These are phyloP conservation scores for Geotrichum cucujoidarum DNA, from an alignment of 1,139 yeast species.

Conservation along the genomic window DNA sequence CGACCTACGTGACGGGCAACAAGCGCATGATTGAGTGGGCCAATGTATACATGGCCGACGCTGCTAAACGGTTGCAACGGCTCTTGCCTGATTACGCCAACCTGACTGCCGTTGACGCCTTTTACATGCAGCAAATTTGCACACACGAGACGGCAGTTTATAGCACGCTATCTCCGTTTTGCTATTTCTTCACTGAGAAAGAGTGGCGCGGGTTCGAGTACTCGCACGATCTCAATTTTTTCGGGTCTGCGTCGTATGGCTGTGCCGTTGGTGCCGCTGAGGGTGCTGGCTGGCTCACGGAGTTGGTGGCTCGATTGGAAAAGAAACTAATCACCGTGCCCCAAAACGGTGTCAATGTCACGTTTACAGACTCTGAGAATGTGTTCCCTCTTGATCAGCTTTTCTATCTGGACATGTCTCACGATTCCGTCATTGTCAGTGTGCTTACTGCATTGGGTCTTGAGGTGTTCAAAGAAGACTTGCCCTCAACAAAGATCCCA, in stretches of 20 bases:
- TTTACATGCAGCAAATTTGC: conserved; percentile 43
- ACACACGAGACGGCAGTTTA: conserved; percentile 48
- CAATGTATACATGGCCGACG: conserved; percentile 38
- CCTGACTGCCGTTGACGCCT: conserved; percentile 40
- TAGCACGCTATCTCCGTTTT: conserved; percentile 43
- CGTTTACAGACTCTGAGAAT: conserved; percentile 30
- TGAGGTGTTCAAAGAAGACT: conserved; percentile 35
- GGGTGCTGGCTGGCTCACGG: conserved; percentile 43
- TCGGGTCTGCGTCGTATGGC: conserved; percentile 39
- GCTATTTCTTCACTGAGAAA: conserved; percentile 45
- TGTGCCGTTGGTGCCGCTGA: conserved; percentile 40
- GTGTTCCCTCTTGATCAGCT: conserved; percentile 42
- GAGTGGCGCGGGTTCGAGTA: conserved; percentile 50
- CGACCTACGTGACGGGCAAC: conserved; percentile 25
- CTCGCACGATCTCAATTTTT: conserved; percentile 42
- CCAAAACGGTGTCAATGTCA: conserved; percentile 38
- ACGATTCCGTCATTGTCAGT: conserved; percentile 40
- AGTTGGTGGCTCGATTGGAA: conserved; percentile 38
- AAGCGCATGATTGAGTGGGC: conserved; percentile 35
- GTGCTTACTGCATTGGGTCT: conserved; percentile 41
- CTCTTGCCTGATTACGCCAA: conserved; percentile 42
- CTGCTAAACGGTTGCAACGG: conserved; percentile 41
- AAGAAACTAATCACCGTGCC: conserved; percentile 28
- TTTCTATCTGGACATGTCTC: conserved; percentile 43
- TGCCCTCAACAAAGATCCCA: conserved; percentile 35